phyloP scores from a whole-genome alignment of 1,284 basidiomycete genomes.

The Trametes pubescens region DNA sequence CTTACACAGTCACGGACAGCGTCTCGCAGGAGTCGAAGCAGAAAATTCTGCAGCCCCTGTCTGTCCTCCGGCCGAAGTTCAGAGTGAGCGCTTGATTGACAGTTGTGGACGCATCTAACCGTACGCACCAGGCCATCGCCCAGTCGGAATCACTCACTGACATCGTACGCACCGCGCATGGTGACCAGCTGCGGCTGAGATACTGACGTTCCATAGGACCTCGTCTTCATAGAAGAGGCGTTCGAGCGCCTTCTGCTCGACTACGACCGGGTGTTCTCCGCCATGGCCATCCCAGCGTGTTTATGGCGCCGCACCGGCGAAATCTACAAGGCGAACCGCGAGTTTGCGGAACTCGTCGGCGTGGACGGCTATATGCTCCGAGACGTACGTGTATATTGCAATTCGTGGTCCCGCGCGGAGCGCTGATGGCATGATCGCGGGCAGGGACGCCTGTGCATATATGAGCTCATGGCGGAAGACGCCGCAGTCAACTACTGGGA shows the following conservation, averaged over 20 bases:
- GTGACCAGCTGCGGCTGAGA: slow-evolving; percentile 7
- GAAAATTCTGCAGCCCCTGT: slow-evolving; percentile 89
- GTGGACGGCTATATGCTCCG: slow-evolving; percentile 84
- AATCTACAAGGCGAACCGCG: slow-evolving; percentile 97
- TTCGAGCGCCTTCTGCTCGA: slow-evolving; percentile 96
- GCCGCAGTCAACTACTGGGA: slow-evolving; percentile 98
- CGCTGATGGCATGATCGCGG: slow-evolving; percentile 12
- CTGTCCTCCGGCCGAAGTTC: slow-evolving; percentile 93
- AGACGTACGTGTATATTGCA: slow-evolving; percentile 61
- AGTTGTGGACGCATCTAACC: slow-evolving; percentile 20
- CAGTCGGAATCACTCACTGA: slow-evolving; percentile 81
- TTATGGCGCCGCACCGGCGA: slow-evolving; percentile 97
- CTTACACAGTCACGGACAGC: slow-evolving; percentile 39
- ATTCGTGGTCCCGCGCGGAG: background rate
- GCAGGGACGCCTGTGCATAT: slow-evolving; percentile 92
- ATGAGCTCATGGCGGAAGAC: slow-evolving; percentile 97
- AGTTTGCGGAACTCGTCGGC: slow-evolving; percentile 90
- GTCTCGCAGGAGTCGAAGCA: slow-evolving; percentile 91
- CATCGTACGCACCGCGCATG: slow-evolving; percentile 59
- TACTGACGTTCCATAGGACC: slow-evolving; percentile 62
- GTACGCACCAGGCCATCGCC: slow-evolving; percentile 74
- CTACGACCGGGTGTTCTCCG: slow-evolving; percentile 95
- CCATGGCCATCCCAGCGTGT: slow-evolving; percentile 96
- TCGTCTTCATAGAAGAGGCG: slow-evolving; percentile 98
- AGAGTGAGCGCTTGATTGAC: slow-evolving; percentile 57